Conservation (phyloP, 139 green algal genomes). For the Chlamydomonas schloesseri region DNA sequence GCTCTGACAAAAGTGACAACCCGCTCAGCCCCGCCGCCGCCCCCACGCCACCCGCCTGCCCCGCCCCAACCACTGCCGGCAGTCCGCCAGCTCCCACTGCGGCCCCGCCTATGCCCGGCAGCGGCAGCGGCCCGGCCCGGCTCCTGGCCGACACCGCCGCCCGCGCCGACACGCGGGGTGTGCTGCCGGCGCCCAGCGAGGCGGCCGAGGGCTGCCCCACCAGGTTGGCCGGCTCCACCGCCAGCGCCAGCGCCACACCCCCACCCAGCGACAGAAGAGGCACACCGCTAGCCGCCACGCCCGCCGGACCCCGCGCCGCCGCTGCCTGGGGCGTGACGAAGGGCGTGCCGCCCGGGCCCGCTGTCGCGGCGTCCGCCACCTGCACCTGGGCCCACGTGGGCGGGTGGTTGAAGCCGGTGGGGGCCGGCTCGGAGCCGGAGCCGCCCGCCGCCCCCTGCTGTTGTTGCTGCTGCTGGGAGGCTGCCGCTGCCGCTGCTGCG, state of each 20-base stretch:
- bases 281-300: background rate
- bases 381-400: slow-evolving; percentile 19
- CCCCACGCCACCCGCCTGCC: no score
- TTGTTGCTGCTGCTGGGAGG: background rate
- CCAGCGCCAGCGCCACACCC: background rate
- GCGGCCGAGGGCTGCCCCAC: background rate
- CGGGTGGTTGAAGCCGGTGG: slow-evolving; percentile 25
- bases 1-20: no score
- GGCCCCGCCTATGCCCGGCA: no score
- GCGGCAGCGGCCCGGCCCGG: background rate
- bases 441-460: background rate
- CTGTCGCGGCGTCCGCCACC: slow-evolving; percentile 9
- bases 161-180: background rate
- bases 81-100: background rate
- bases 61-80: no score
- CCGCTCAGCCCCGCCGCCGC: no score
- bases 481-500: background rate
- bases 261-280: background rate
- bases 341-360: slow-evolving; percentile 7
- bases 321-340: background rate
- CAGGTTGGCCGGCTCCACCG: slow-evolving; percentile 16
- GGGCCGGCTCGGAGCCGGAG: background rate
- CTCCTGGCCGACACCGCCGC: no score
- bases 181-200: background rate
- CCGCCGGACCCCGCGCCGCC: background rate